Percentiles rank a stretch among this genome's conserved stretches.
These are phyloP conservation scores for Suillus weaverae DNA, from an alignment of 768 basidiomycete genomes.

Conservation along the genomic window DNA sequence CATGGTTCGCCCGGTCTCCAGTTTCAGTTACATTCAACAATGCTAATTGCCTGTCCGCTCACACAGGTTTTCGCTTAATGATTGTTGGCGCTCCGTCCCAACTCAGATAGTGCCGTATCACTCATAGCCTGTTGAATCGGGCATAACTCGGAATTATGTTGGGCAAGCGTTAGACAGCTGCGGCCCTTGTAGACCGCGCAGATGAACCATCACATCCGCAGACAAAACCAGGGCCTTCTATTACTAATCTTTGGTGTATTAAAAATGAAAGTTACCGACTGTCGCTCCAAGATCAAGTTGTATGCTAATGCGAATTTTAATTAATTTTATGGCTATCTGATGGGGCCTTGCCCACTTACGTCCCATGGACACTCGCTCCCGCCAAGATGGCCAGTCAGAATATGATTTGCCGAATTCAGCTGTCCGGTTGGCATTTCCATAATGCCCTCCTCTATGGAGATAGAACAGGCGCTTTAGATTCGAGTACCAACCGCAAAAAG, in stretches of 20 bases:
- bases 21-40: background rate
- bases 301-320: conserved; percentile 19
- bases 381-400: conserved; percentile 22
- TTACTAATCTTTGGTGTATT: conserved; percentile 4
- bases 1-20: background rate
- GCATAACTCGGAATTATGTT: background rate
- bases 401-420: conserved; percentile 14
- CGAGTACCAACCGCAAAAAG: conserved; percentile 25
- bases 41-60: background rate
- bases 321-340: conserved; percentile 22
- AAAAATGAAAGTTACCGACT: conserved; percentile 1
- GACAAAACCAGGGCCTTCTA: background rate
- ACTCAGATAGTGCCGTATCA: background rate
- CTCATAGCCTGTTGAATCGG: background rate
- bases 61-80: conserved; percentile 2
- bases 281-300: background rate
- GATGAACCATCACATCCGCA: background rate
- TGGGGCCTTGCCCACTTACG: conserved; percentile 32
- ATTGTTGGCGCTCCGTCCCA: conserved; percentile 5
- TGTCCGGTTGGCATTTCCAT: conserved; percentile 25
- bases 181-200: background rate
- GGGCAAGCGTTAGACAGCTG: background rate
- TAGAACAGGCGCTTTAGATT: conserved; percentile 20
- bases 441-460: conserved; percentile 15
- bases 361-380: conserved; percentile 31